Conservation (phyloP, 148 eudicot genomes). For the Rhododendron griersonianum region DNA sequence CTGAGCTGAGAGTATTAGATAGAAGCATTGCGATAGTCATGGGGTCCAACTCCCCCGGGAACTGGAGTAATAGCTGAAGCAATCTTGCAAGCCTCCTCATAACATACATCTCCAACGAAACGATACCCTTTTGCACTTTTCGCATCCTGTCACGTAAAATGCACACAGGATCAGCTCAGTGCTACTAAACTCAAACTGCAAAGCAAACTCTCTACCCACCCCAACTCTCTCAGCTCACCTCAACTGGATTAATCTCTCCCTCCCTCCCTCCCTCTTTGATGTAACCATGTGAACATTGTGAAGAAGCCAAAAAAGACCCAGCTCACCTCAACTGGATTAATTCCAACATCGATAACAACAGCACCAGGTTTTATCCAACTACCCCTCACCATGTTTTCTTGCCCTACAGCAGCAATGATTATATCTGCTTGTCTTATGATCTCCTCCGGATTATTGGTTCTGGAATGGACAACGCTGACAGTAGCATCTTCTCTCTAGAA, state of each 20-base stretch:
- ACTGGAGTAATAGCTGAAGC: no score
- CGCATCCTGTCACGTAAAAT: no score
- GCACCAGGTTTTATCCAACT: constrained; percentile 96
- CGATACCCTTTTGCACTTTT: no score
- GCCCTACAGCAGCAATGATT: constrained; percentile 76
- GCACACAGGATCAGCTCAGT: no score
- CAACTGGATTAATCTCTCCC: no score
- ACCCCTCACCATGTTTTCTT: constrained; percentile 86
- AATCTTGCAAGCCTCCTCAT: no score
- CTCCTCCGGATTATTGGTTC: constrained; percentile 80
- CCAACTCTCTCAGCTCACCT: no score
- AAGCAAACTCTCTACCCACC: no score
- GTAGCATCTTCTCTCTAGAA: constrained; percentile 94
- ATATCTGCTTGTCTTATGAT: constrained; percentile 86
- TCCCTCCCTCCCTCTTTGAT: no score
- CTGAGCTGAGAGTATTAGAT: constrained; percentile 64
- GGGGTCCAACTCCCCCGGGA: constrained; percentile 4
- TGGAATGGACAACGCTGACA: constrained; percentile 81
- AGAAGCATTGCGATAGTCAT: constrained; percentile 96
- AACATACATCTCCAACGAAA: no score
- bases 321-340: constrained; percentile 82
- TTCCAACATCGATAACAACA: constrained; percentile 90
- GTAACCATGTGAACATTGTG: no score
- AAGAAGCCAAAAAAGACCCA: not conserved
- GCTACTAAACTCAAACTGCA: no score